Base-by-base conservation (phyloP, 148 eudicot species). In the Diospyros lotus region DNA sequence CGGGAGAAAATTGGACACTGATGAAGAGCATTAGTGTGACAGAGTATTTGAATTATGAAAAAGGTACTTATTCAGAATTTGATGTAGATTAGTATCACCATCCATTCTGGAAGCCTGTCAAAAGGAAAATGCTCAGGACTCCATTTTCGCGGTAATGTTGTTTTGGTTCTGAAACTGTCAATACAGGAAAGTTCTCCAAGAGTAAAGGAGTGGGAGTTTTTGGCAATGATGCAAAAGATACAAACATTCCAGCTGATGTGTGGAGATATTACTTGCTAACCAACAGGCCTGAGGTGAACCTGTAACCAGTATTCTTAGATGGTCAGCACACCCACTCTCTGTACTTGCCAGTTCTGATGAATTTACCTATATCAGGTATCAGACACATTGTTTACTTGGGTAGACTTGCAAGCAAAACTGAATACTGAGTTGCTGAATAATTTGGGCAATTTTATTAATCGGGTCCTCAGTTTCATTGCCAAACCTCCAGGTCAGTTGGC, bases 161-260 rank as follows among this genome's bases (percentile, higher is more conserved):
- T 73, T 61, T 18, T 28, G 11, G 2, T 39, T 51, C 58, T 1
- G 43, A 12, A 69, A 69, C 40, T 56, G 44, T 9, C 55, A 77
- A 52, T 76, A 64, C 81, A 93, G 97, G 97, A 48, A 93, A 89
- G 67, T 93, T 93, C 66, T 93, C 97, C 46, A 93, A 93, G 87
- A 93, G 91, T 76, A 90, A 90, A 87, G 97, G 97, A 40, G 78
- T 93, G 28, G 97, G 97, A 75, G 91, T 93, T 73, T 93, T 93
- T 75, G 97, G 95, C 59, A 93, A 90, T 85, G 95, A 93, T 74
- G 97, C 88, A 62, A 93, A 90, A 85, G 90, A 90, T 69, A 90
- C 97, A 61, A 79, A 76, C 66, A 90, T 93, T 80, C 97, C 97
- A 70, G 91, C 88, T 4, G 93, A 86, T 81, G 95, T 93, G 44